Conservation (phyloP, 2,329 filamentous ascomycete genomes). For the Verticillium longisporum region DNA sequence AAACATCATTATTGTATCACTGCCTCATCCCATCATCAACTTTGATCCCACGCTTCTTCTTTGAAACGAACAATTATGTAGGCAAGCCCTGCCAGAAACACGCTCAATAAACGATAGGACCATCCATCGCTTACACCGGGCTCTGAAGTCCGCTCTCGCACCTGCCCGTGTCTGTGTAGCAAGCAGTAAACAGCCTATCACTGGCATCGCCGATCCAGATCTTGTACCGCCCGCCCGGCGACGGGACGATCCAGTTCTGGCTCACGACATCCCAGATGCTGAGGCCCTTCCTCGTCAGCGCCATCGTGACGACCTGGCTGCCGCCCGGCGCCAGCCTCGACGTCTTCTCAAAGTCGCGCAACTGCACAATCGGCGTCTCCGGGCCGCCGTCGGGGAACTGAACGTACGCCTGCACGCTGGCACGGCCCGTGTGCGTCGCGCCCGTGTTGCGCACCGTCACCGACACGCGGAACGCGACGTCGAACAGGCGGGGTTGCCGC, state of each 20-base stretch:
- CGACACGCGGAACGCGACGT: conserved; percentile 32
- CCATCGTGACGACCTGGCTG: conserved; percentile 45
- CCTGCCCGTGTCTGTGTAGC: conserved; percentile 8
- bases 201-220: conserved; percentile 32
- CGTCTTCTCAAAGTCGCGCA: conserved; percentile 69
- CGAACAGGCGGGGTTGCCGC: conserved; percentile 62
- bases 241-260: conserved; percentile 60
- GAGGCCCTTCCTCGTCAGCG: conserved; percentile 59
- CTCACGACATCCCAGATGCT: conserved; percentile 63
- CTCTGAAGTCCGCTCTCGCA: conserved; percentile 6
- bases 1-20: too few species aligned
- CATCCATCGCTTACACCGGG: conserved; percentile 2
- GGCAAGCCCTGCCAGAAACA: too few species aligned
- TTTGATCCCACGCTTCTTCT: too few species aligned
- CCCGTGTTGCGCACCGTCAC: conserved; percentile 49
- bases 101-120: too few species aligned
- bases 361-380: conserved; percentile 61
- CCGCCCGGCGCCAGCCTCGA: conserved; percentile 44
- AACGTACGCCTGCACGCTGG: conserved; percentile 37
- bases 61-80: too few species aligned
- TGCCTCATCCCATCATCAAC: too few species aligned
- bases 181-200: conserved; percentile 16
- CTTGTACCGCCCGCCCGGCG: conserved; percentile 25
- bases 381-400: conserved; percentile 31
- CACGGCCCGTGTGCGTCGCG: conserved; percentile 30